Base-by-base conservation (phyloP, 805 yeast genomes). In the Saccharomyces kudriavzevii region DNA sequence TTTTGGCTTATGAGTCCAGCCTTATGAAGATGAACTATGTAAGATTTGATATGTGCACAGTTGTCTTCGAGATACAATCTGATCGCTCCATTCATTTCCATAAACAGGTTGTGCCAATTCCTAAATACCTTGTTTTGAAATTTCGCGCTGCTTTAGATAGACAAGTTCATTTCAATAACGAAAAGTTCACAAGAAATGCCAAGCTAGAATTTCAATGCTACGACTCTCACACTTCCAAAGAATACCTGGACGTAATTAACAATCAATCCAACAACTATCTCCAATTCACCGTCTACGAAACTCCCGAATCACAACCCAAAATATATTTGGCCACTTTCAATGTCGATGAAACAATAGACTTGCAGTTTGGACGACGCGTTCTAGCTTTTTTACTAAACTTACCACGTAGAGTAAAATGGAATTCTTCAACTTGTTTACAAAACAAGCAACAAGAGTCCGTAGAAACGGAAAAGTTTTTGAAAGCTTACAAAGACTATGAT, bases 301-400 rank as follows among this genome's bases (percentile, higher is more conserved):
- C 74, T 0, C 49, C 60, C 3, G 60, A 66, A 10, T 49, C 58
- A 3, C 56, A 55, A 25, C 71, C 73, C 8, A 65, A 60, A n/a
- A 62, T 70, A 9, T 71, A 60, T 52, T 45, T 73, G 2, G 64
- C 72, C 29, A 54, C 61, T 1, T 71, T 72, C 48, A 64, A 66
- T 0, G 57, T 62, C 3, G 62, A 63, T 2, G 74, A 74, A 51
- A 59, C 75, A 11, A 70, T 89, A 8, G 97, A 91, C 66, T 69
- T 89, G 13, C 96, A 88, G 60, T 87, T 91, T 61, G 96, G 96
- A 1, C 75, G 97, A 65, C 77, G 89, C 61, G 90, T 87, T 0
- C 61, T 88, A 28, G 91, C 96, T 0, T 75, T 75, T 56, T 68
- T 84, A 2, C 64, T 90, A 49, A 80, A 76, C 47, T 72, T 79